Percentiles rank a stretch among this genome's conserved stretches.
phyloP scores from a whole-genome alignment of 140 eudicot species.

The Stevia rebaudiana region DNA sequence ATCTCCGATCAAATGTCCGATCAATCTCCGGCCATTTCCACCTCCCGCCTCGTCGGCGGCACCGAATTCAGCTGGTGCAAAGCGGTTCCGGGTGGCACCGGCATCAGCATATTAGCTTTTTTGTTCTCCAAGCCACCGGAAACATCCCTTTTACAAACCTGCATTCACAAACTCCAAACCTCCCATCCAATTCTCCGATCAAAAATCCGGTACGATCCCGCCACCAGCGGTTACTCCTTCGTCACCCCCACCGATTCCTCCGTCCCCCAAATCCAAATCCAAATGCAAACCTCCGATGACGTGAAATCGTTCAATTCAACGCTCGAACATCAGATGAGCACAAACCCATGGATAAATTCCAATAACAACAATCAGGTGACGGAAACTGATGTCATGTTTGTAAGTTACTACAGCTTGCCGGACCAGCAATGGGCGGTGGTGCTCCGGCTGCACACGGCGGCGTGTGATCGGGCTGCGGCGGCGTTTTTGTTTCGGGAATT shows the following conservation, averaged over 20 bases:
- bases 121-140: constrained; percentile 53
- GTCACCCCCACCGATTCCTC: constrained; percentile 30
- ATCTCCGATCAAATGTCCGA: constrained; percentile 17
- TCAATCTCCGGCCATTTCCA: constrained; percentile 17
- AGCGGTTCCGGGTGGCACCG: constrained; percentile 84
- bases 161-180: constrained; percentile 51
- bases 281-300: constrained; percentile 32
- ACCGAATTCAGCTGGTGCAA: constrained; percentile 90
- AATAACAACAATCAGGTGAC: constrained; percentile 18
- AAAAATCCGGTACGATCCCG: constrained; percentile 48
- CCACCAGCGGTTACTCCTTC: constrained; percentile 38
- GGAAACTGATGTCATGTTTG: constrained; percentile 40
- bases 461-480: constrained; percentile 59
- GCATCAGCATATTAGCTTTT: constrained; percentile 58
- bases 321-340: constrained; percentile 52
- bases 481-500: constrained; percentile 51
- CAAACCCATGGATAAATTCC: constrained; percentile 36
- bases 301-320: constrained; percentile 28
- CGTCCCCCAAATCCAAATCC: constrained; percentile 32
- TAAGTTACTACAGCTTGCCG: constrained; percentile 31
- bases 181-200: constrained; percentile 71
- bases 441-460: constrained; percentile 56
- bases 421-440: constrained; percentile 35
- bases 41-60: constrained; percentile 49
- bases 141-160: constrained; percentile 32